Base-by-base conservation (phyloP, 768 basidiomycete genomes). In the Dendrothele bispora region DNA sequence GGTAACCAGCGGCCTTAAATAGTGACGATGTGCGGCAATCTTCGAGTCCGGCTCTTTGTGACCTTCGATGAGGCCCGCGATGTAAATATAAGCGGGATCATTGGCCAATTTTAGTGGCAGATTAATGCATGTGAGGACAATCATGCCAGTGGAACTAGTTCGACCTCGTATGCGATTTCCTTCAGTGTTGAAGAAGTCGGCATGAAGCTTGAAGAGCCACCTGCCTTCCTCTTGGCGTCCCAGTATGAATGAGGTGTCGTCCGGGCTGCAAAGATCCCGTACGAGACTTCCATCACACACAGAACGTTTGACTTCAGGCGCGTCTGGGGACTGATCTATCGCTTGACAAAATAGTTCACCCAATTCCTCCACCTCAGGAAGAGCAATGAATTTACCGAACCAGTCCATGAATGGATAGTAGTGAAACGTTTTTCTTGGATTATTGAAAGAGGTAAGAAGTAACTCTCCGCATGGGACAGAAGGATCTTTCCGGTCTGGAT, bases 341-440 rank as follows among this genome's bases (percentile, higher is more conserved):
- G 28, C 17, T 1, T 40, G 28, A 25, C 39, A 49, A 25, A 49
- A 49, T 17, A n/a, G 26, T 17, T 49, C 40, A 6, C 39, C 40
- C 21, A 34, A 42, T n/a, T 28, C n/a, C n/a, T 21, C 32, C 15
- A 49, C 27, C 4, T 40, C 40, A 4, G 48, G 48, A 12, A 43
- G 39, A 4, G 40, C 21, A n/a, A 49, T 17, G 32, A 49, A 49
- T 7, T 18, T 17, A 5, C 39, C 40, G 22, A 49, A 49, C 48
- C 48, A 49, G 3, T 49, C 48, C 7, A 49, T 34, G 15, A 49
- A 49, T 7, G 48, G 29, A 34, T 42, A 42, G 26, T 43, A 49
- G 12, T 49, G 28, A 25, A 43, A 49, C 10, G 29, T 21, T 32
- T 49, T 49, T 10, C 21, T 22, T 11, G 48, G 48, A 6, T 43